These are phyloP conservation scores for Cordyceps cateniannulata DNA, from an alignment of 2,329 filamentous ascomycete genomes.

Conservation along the genomic window DNA sequence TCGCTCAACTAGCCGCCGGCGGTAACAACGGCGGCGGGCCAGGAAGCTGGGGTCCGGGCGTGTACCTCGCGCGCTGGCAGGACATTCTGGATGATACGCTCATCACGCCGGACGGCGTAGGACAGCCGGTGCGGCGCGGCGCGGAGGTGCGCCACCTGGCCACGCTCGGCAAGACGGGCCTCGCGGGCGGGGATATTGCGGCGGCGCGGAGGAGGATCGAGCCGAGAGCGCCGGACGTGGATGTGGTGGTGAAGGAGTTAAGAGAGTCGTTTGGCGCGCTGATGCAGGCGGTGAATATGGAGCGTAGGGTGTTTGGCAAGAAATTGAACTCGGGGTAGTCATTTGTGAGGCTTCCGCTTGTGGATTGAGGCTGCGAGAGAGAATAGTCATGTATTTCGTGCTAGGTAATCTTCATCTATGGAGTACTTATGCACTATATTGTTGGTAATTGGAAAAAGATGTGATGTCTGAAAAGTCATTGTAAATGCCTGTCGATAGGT, in stretches of 20 bases:
- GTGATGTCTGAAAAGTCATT: too few relatives aligned
- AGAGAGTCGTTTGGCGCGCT: conserved; percentile 5
- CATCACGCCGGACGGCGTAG: conserved; percentile 53
- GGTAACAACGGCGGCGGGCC: background rate
- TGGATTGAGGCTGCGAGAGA: too few relatives aligned
- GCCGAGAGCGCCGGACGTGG: conserved; percentile 35
- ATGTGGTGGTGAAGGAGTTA: conserved; percentile 34
- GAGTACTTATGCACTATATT: too few relatives aligned
- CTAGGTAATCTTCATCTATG: too few relatives aligned
- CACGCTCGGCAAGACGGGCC: conserved; percentile 37
- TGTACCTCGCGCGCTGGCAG: conserved; percentile 69
- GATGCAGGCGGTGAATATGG: conserved; percentile 9
- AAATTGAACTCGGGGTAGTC: too few relatives aligned
- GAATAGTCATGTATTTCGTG: too few relatives aligned
- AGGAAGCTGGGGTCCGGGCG: conserved; percentile 57
- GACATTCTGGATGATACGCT: conserved; percentile 60
- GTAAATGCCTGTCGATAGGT: too few relatives aligned
- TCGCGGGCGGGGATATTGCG: conserved; percentile 22
- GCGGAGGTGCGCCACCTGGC: conserved; percentile 41
- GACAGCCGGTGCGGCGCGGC: conserved; percentile 46
- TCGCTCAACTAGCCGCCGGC: conserved; percentile 50
- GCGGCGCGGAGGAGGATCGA: conserved; percentile 21
- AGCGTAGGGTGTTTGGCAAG: conserved; percentile 5
- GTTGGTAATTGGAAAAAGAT: too few relatives aligned
- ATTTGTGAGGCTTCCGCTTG: too few relatives aligned